Evolutionary conservation across 2,329 filamentous ascomycete species (phyloP).

Genomic region (Calonectria naviculata): DNA sequence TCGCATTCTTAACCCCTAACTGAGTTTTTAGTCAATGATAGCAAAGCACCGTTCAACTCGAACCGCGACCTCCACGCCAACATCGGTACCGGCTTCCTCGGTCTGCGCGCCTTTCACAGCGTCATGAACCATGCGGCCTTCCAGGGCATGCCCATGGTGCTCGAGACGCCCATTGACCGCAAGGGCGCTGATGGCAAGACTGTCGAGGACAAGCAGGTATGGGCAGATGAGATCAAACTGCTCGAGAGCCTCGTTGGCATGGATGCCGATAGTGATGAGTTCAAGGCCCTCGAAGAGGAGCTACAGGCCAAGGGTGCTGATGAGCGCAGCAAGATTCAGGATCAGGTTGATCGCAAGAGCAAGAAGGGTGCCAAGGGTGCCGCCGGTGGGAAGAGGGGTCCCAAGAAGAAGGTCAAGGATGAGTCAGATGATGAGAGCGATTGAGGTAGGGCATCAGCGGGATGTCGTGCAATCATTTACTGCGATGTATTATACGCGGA

Average conservation of each 20-base stretch:
- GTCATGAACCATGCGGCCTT: constrained; percentile 86
- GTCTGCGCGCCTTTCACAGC: constrained; percentile 89
- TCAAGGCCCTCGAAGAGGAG: constrained; percentile 71
- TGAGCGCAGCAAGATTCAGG: constrained; percentile 81
- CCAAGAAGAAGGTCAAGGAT: constrained; percentile 49
- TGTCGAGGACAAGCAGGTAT: constrained; percentile 83
- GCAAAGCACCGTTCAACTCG: constrained; percentile 86
- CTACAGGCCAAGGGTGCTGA: constrained; percentile 75
- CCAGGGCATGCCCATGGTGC: constrained; percentile 85
- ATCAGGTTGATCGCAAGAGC: constrained; percentile 81
- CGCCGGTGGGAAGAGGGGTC: constrained; percentile 50
- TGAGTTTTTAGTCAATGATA: constrained; percentile 79
- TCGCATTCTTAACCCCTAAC: background rate
- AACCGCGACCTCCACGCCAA: constrained; percentile 94
- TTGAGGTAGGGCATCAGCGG: constrained; percentile 4
- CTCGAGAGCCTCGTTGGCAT: constrained; percentile 89
- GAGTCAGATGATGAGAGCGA: constrained; percentile 49
- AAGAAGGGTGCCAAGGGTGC: constrained; percentile 59
- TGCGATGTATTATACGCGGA: background rate
- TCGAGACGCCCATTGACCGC: constrained; percentile 93
- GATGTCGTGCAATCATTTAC: background rate
- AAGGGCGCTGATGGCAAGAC: constrained; percentile 73
- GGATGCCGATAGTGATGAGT: constrained; percentile 80
- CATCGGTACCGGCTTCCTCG: constrained; percentile 94
- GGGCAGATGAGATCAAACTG: constrained; percentile 95